Percentiles rank a stretch among this genome's conserved stretches.
Conservation (phyloP, 1,284 basidiomycete species). For the Irpex rosettiformis region DNA sequence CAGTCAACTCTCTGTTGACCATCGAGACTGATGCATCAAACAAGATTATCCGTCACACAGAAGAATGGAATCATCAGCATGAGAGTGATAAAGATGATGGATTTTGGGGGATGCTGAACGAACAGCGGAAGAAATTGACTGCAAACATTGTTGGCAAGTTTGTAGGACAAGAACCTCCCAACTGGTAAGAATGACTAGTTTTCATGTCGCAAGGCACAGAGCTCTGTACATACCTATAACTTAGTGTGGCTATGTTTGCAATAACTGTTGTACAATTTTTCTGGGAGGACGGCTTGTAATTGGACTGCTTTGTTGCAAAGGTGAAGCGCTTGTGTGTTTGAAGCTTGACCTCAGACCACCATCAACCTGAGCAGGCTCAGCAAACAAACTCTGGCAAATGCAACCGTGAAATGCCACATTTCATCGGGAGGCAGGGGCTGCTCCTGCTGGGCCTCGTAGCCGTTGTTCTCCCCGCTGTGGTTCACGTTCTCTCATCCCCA, state of each 20-base stretch:
- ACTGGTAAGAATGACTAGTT: not conserved
- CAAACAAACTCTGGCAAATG: not conserved
- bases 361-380: not conserved
- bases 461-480: constrained; percentile 47
- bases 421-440: constrained; percentile 4
- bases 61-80: constrained; percentile 47
- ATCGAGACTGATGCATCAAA: constrained; percentile 37
- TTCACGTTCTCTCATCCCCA: constrained; percentile 60
- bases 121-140: constrained; percentile 43
- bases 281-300: too few species aligned
- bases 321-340: not conserved
- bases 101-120: constrained; percentile 44
- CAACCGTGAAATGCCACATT: not conserved
- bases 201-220: too few species aligned
- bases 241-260: too few species aligned
- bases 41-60: constrained; percentile 39
- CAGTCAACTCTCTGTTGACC: constrained; percentile 44
- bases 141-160: constrained; percentile 36
- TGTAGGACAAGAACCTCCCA: constrained; percentile 20
- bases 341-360: not conserved
- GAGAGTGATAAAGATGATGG: constrained; percentile 40
- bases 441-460: constrained; percentile 51
- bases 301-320: not conserved
- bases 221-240: too few species aligned
- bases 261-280: too few species aligned